phyloP scores from a whole-genome alignment of 768 basidiomycete genomes.

The Lactarius tabidus region DNA sequence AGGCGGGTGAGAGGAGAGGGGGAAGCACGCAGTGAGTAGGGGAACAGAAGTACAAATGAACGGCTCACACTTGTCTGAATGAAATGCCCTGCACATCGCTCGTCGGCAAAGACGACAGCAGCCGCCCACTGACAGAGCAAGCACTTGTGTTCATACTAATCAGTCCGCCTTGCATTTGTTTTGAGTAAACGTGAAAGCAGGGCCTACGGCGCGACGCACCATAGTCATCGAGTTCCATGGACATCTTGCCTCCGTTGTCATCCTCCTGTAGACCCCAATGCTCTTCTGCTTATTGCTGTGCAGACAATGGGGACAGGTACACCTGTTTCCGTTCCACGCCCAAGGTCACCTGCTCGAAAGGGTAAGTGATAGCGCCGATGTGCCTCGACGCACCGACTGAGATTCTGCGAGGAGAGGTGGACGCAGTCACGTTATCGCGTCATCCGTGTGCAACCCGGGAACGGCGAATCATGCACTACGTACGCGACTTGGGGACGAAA shows the following conservation, averaged over 20 bases:
- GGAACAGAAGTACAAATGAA: too few relatives aligned
- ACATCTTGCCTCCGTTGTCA: constrained; percentile 60
- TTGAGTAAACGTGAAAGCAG: background rate
- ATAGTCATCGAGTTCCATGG: constrained; percentile 70
- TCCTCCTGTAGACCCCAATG: constrained; percentile 33
- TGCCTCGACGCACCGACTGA: constrained; percentile 45
- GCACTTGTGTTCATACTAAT: constrained; percentile 30
- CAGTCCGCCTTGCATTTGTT: constrained; percentile 6
- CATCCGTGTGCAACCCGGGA: too few relatives aligned
- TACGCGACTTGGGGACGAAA: too few relatives aligned
- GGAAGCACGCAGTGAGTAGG: too few relatives aligned
- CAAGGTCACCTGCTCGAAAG: constrained; percentile 71
- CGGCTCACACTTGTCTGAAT: too few relatives aligned
- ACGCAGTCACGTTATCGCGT: constrained; percentile 29
- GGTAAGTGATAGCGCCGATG: constrained; percentile 69
- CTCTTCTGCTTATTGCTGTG: constrained; percentile 46
- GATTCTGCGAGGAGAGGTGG: constrained; percentile 35
- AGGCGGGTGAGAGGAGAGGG: too few relatives aligned
- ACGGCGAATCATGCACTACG: too few relatives aligned
- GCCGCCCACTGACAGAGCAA: constrained; percentile 32
- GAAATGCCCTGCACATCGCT: constrained; percentile 30
- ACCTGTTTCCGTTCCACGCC: constrained; percentile 78
- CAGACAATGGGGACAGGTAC: constrained; percentile 63
- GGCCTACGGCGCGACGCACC: constrained; percentile 39
- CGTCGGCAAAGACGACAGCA: constrained; percentile 29